Percentiles rank a stretch among this genome's conserved stretches.
These are phyloP conservation scores for Neurospora sp. DNA, from an alignment of 495 filamentous ascomycete genomes.

Conservation along the genomic window DNA sequence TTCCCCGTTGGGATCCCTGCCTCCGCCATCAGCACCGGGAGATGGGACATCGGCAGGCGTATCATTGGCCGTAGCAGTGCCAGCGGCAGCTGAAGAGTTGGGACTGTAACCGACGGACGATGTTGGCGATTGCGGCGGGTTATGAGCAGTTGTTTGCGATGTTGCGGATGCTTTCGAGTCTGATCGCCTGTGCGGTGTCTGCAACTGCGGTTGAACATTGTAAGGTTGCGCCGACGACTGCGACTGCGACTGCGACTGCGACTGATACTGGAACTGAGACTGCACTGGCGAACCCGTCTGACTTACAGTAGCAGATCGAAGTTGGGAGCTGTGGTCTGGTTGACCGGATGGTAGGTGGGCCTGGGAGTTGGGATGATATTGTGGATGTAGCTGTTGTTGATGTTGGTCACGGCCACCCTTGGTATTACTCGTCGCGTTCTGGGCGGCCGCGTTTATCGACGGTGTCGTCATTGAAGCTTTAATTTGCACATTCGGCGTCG, in stretches of 20 bases:
- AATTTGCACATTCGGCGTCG: background rate
- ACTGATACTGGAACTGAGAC: background rate
- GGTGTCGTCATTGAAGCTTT: background rate
- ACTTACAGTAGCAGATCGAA: background rate
- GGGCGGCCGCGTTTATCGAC: background rate
- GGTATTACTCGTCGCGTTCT: background rate
- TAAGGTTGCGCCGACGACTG: background rate
- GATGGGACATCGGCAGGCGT: background rate
- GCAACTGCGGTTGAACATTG: background rate
- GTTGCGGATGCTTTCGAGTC: background rate
- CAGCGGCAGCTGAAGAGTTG: background rate
- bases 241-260: background rate
- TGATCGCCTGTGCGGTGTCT: background rate
- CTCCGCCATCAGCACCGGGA: conserved; percentile 6
- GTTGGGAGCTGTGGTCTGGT: background rate
- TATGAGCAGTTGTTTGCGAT: background rate
- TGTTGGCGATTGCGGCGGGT: background rate
- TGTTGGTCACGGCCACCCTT: background rate
- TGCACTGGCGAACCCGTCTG: background rate
- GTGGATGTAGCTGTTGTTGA: background rate
- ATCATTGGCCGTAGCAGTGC: background rate
- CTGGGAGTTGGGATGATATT: background rate
- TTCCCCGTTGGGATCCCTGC: conserved; percentile 39
- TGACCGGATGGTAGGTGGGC: background rate
- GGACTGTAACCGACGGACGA: background rate